A percentile compares a stretch with the other conserved stretches of the same genome.
These are phyloP conservation scores for Mucor mucedo DNA, from an alignment of 371 early-diverging fungal species.

Conservation along the genomic window DNA sequence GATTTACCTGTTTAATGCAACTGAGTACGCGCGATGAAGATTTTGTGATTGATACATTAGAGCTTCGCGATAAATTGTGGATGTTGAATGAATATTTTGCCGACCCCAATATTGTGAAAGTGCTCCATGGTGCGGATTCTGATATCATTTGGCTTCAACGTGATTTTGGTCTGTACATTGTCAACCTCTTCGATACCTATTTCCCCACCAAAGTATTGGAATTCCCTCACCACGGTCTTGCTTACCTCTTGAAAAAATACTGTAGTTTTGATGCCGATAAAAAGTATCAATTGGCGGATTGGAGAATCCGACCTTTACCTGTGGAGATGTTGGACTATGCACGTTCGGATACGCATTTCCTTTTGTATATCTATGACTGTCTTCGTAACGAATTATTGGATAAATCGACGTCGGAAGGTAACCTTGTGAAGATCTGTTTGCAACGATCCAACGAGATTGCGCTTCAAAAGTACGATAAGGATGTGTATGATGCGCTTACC, in stretches of 20 bases:
- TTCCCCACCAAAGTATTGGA: slow-evolving; percentile 86
- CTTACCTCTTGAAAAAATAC: slow-evolving; percentile 80
- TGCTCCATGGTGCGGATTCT: slow-evolving; percentile 94
- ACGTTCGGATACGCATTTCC: slow-evolving; percentile 93
- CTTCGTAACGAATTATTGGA: slow-evolving; percentile 84
- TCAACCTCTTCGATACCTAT: slow-evolving; percentile 96
- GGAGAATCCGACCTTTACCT: slow-evolving; percentile 94
- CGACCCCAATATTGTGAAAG: slow-evolving; percentile 89
- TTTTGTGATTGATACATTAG: slow-evolving; percentile 90
- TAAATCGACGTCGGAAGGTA: slow-evolving; percentile 53
- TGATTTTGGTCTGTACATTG: slow-evolving; percentile 96
- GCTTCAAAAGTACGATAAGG: slow-evolving; percentile 75
- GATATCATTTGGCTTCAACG: slow-evolving; percentile 98
- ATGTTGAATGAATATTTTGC: slow-evolving; percentile 84
- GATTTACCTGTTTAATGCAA: slow-evolving; percentile 95
- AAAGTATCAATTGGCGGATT: slow-evolving; percentile 95
- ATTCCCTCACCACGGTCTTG: slow-evolving; percentile 78
- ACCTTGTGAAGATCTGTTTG: slow-evolving; percentile 70
- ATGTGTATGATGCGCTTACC: slow-evolving; percentile 75
- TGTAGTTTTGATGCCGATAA: slow-evolving; percentile 89
- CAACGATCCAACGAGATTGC: slow-evolving; percentile 73
- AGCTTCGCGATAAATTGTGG: slow-evolving; percentile 77
- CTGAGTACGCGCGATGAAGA: slow-evolving; percentile 90
- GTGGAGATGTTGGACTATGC: slow-evolving; percentile 94
- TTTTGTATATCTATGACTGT: slow-evolving; percentile 91